A percentile compares a stretch with the other conserved stretches of the same genome.
phyloP scores from a whole-genome alignment of 805 yeast genomes.

The Candida montana region DNA sequence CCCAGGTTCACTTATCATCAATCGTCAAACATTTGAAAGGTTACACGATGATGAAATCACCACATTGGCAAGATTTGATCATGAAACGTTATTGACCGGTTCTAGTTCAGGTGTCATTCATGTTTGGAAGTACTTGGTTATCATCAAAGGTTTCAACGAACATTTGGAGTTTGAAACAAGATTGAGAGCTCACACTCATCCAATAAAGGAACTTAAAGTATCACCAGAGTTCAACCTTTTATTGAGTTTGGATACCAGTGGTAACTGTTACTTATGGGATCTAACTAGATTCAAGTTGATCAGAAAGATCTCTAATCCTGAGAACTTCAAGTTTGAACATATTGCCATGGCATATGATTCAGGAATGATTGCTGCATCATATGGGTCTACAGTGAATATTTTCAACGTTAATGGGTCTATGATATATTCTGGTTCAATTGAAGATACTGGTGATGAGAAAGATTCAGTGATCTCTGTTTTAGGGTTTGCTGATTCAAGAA shows the following conservation, averaged over 20 bases:
- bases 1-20: constrained; percentile 21
- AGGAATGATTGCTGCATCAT: constrained; percentile 44
- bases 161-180: constrained; percentile 36
- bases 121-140: constrained; percentile 39
- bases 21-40: constrained; percentile 25
- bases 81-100: constrained; percentile 29
- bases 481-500: constrained; percentile 26
- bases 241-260: constrained; percentile 48
- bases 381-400: constrained; percentile 27
- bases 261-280: constrained; percentile 63
- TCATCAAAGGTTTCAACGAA: constrained; percentile 18
- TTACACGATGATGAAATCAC: constrained; percentile 29
- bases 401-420: constrained; percentile 52
- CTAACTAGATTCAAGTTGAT: constrained; percentile 46
- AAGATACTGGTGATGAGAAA: constrained; percentile 6
- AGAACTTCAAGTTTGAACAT: constrained; percentile 15
- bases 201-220: constrained; percentile 41
- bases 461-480: constrained; percentile 21
- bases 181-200: constrained; percentile 53
- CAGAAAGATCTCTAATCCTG: constrained; percentile 27
- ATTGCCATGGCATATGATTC: constrained; percentile 48
- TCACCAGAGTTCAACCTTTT: constrained; percentile 50
- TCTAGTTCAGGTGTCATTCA: constrained; percentile 56
- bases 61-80: constrained; percentile 22
- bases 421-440: constrained; percentile 23